These are phyloP conservation scores for Lactarius hatsudake DNA, from an alignment of 768 basidiomycete genomes.

Conservation along the genomic window DNA sequence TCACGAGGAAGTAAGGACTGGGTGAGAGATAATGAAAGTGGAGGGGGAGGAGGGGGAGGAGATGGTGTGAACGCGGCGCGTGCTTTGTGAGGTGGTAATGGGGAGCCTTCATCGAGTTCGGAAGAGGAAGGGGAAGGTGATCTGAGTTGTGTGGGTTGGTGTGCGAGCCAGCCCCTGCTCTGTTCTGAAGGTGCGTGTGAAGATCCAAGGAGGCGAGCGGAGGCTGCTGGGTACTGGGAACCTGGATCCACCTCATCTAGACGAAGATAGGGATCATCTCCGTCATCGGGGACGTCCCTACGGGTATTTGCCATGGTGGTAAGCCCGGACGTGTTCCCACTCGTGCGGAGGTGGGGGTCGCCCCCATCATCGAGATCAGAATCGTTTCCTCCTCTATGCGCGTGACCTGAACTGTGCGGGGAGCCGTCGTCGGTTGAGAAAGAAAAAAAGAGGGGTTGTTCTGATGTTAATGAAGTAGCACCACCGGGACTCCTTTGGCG, in stretches of 20 bases:
- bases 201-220: slow-evolving; percentile 38
- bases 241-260: slow-evolving; percentile 63
- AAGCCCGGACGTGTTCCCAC: slow-evolving; percentile 35
- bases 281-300: slow-evolving; percentile 42
- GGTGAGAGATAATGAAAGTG: slow-evolving; percentile 66
- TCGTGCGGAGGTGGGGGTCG: slow-evolving; percentile 66
- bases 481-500: slow-evolving; percentile 44
- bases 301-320: slow-evolving; percentile 32
- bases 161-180: slow-evolving; percentile 63
- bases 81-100: slow-evolving; percentile 43
- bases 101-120: slow-evolving; percentile 42
- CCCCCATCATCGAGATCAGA: slow-evolving; percentile 67
- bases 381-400: slow-evolving; percentile 34
- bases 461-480: slow-evolving; percentile 52
- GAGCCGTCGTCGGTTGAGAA: slow-evolving; percentile 72
- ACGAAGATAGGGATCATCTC: slow-evolving; percentile 75
- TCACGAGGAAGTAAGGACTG: slow-evolving; percentile 78
- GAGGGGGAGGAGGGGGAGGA: slow-evolving; percentile 45
- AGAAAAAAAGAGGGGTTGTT: slow-evolving; percentile 85
- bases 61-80: slow-evolving; percentile 38
- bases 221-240: slow-evolving; percentile 38
- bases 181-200: slow-evolving; percentile 38
- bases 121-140: slow-evolving; percentile 42
- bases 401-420: slow-evolving; percentile 46
- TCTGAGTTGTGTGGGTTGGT: slow-evolving; percentile 65